Conservation (phyloP, 1,284 basidiomycete species). For the Prillingera fragicola region DNA sequence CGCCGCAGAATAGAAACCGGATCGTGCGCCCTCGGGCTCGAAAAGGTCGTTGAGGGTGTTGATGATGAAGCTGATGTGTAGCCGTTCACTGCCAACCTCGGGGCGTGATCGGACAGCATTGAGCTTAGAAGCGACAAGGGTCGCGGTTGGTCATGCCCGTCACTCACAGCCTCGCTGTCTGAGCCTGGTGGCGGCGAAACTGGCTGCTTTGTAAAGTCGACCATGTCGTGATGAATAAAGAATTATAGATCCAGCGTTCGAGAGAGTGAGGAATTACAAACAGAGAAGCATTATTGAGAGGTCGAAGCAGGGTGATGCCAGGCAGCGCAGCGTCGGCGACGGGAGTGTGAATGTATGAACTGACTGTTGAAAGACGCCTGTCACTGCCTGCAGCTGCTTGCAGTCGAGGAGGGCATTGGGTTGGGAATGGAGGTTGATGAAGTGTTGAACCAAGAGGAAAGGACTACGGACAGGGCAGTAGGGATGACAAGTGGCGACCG, state of each 20-base stretch:
- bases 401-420: no score
- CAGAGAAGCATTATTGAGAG: not conserved
- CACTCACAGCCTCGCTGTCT: conserved; percentile 9
- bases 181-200: conserved; percentile 7
- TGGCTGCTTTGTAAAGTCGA: conserved; percentile 16
- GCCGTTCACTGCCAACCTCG: conserved; percentile 11
- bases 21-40: conserved; percentile 19
- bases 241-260: not conserved
- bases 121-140: conserved; percentile 31
- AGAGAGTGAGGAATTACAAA: not conserved
- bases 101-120: conserved; percentile 16
- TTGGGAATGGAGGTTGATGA: no score
- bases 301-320: not conserved
- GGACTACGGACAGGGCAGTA: no score
- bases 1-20: conserved; percentile 30
- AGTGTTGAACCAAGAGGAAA: no score
- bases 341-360: no score
- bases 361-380: no score
- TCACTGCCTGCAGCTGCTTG: no score
- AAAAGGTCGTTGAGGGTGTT: conserved; percentile 29
- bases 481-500: no score
- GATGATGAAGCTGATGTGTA: conserved; percentile 22
- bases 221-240: not conserved
- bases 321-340: no score
- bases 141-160: conserved; percentile 1